Conservation (phyloP, 495 filamentous ascomycete genomes). For the Penicillium flavigenum region DNA sequence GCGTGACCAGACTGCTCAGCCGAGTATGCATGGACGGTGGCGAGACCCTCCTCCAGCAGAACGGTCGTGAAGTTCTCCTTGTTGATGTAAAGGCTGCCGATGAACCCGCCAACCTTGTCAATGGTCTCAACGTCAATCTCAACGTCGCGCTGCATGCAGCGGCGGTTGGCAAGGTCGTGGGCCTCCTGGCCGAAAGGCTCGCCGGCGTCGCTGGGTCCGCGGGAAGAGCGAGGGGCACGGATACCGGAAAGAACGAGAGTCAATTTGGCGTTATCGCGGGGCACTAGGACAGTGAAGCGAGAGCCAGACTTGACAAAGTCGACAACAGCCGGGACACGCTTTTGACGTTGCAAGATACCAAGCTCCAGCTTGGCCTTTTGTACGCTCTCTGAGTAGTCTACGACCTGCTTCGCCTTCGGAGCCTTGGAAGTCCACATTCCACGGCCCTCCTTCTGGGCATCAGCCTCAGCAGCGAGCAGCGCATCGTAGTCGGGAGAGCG, state of each 20-base stretch:
- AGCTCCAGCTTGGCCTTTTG: constrained; percentile 95
- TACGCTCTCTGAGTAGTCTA: constrained; percentile 85
- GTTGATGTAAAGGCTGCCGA: constrained; percentile 90
- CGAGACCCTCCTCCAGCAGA: constrained; percentile 90
- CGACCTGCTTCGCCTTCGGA: constrained; percentile 72
- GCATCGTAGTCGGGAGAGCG: constrained; percentile 92
- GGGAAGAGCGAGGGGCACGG: constrained; percentile 83
- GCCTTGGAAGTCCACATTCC: constrained; percentile 92
- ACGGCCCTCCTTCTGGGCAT: constrained; percentile 78
- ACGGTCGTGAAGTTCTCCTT: constrained; percentile 95
- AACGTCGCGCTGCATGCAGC: constrained; percentile 91
- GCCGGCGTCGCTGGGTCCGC: constrained; percentile 72
- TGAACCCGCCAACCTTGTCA: constrained; percentile 96
- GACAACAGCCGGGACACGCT: constrained; percentile 89
- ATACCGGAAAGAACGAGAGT: constrained; percentile 95
- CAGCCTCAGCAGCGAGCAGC: constrained; percentile 83
- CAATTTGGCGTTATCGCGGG: constrained; percentile 89
- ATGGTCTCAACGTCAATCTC: constrained; percentile 94
- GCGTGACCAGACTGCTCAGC: constrained; percentile 92
- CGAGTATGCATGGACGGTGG: constrained; percentile 88
- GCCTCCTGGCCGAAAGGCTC: constrained; percentile 97
- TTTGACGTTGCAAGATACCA: constrained; percentile 80
- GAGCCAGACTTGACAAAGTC: constrained; percentile 97
- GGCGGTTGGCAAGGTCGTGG: constrained; percentile 80
- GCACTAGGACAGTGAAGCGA: constrained; percentile 88